A percentile compares a stretch with the other conserved stretches of the same genome.
phyloP scores from a whole-genome alignment of 495 filamentous ascomycete species.

The Penicillium turbatum region DNA sequence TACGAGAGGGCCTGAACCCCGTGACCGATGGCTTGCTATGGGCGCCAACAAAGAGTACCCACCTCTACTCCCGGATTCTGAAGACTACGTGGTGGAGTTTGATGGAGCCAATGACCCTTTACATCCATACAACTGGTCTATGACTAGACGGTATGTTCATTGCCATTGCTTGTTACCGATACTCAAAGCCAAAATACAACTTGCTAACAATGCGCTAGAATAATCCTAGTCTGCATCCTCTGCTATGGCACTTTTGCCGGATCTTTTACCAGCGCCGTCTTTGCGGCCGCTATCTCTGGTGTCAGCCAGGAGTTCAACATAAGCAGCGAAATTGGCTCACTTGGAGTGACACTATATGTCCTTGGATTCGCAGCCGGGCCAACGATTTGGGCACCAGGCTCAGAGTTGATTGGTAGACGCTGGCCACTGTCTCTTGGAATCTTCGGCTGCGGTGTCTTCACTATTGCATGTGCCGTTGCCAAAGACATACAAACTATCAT shows the following conservation, averaged over 20 bases:
- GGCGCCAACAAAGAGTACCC: conserved; percentile 40
- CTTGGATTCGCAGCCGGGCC: conserved; percentile 51
- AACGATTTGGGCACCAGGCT: conserved; percentile 59
- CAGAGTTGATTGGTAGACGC: conserved; percentile 65
- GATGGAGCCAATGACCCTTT: conserved; percentile 7
- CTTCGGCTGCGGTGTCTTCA: conserved; percentile 48
- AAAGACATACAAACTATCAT: conserved; percentile 54
- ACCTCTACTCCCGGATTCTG: conserved; percentile 37
- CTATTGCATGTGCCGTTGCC: conserved; percentile 49
- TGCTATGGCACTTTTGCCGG: conserved; percentile 43
- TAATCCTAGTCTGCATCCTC: conserved; percentile 22
- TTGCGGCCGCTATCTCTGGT: conserved; percentile 42
- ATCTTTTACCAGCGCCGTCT: conserved; percentile 49
- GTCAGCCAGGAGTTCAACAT: conserved; percentile 44
- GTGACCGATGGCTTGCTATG: conserved; percentile 28
- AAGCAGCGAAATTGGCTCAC: conserved; percentile 41
- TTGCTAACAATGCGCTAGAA: not conserved
- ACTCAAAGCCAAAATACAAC: not conserved
- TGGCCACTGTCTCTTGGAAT: conserved; percentile 47
- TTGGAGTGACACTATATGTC: conserved; percentile 50
- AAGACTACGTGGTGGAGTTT: conserved; percentile 54
- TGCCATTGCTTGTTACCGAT: not conserved
- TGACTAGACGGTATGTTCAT: conserved; percentile 22
- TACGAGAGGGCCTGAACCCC: conserved; percentile 20
- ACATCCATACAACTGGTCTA: conserved; percentile 49